These are phyloP conservation scores for Aciculosporium take DNA, from an alignment of 2,329 filamentous ascomycete genomes.

Conservation along the genomic window DNA sequence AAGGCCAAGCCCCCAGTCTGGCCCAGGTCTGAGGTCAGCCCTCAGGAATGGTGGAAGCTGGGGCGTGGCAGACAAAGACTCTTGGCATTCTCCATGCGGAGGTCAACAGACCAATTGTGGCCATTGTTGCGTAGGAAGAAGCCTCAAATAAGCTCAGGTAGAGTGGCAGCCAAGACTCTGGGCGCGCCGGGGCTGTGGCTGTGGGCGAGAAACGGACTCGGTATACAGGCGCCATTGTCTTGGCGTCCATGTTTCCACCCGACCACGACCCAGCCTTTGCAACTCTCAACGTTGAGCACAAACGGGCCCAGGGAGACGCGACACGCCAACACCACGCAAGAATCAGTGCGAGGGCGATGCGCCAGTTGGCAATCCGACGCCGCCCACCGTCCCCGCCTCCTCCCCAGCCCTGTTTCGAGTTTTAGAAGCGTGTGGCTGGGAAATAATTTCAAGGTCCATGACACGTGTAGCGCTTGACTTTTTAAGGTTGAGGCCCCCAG, in stretches of 20 bases:
- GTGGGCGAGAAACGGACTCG: not conserved
- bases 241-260: not conserved
- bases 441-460: no score
- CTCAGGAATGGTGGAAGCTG: not conserved
- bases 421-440: no score
- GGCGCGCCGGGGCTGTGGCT: not conserved
- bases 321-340: not conserved
- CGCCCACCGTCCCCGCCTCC: not conserved
- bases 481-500: no score
- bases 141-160: not conserved
- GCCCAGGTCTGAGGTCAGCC: not conserved
- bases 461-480: no score
- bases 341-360: not conserved
- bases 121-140: not conserved
- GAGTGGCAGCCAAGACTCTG: not conserved
- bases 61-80: not conserved
- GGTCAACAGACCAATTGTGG: no score
- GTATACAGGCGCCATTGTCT: not conserved
- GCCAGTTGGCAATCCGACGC: not conserved
- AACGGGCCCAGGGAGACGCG: no score
- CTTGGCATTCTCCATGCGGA: slow-evolving; percentile 1
- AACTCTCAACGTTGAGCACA: no score
- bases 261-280: no score
- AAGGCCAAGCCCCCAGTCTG: not conserved
- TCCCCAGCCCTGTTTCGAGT: no score